Conservation (phyloP, 345 rosid genomes). For the Rhodomyrtus tomentosa region DNA sequence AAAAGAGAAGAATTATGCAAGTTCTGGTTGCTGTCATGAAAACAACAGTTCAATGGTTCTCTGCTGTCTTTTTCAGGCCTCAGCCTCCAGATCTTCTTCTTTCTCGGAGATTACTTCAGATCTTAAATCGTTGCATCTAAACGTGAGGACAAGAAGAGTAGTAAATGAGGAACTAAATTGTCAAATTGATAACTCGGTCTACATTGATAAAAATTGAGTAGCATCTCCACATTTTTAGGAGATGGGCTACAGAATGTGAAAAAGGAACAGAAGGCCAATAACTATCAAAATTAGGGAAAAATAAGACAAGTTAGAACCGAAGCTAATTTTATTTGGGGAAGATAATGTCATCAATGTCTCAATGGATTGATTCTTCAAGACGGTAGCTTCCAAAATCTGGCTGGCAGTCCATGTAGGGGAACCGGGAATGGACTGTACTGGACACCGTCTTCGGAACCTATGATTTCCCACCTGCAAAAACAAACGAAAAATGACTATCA, state of each 20-base stretch:
- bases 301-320: not conserved
- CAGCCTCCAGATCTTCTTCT: not conserved
- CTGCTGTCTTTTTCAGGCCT: not conserved
- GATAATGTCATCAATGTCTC: not conserved
- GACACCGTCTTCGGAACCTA: constrained; percentile 40
- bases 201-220: not conserved
- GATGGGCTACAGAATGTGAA: not conserved
- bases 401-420: constrained; percentile 55
- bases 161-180: not conserved
- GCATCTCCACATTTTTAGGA: constrained; percentile 7
- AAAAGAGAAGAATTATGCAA: not conserved
- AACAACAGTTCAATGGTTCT: not conserved
- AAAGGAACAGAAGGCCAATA: not conserved
- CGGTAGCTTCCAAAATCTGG: constrained; percentile 52
- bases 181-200: not conserved
- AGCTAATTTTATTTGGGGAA: not conserved
- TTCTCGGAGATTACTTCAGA: not conserved
- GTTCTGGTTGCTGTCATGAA: not conserved
- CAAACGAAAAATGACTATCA: not conserved
- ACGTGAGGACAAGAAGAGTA: not conserved
- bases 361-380: not conserved
- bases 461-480: constrained; percentile 62
- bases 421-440: constrained; percentile 77
- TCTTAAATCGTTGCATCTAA: not conserved
- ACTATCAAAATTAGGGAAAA: not conserved